These are phyloP conservation scores for Closterium sp. DNA, from an alignment of 139 green algal genomes.

Conservation along the genomic window DNA sequence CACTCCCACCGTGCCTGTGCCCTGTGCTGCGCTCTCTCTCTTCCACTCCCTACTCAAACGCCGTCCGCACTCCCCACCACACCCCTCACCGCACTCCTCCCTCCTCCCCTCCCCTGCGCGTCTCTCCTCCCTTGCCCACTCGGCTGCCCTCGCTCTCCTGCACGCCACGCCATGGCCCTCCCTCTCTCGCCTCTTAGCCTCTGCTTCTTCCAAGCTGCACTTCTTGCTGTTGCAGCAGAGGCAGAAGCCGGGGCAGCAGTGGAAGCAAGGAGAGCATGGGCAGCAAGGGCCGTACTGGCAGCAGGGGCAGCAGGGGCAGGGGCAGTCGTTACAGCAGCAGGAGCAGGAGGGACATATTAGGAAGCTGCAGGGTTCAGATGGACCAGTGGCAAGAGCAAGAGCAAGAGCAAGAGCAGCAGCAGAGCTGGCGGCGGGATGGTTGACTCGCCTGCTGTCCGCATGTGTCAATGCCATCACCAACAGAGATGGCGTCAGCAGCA, in stretches of 20 bases:
- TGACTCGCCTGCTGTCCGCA: background rate
- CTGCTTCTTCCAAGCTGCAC: background rate
- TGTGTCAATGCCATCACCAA: background rate
- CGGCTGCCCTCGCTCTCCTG: background rate
- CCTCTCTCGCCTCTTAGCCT: background rate
- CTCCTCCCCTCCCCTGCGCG: background rate
- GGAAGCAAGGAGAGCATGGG: too few species aligned
- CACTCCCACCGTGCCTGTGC: background rate
- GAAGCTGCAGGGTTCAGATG: background rate
- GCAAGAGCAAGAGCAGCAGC: background rate
- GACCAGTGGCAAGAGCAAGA: background rate
- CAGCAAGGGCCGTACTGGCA: too few species aligned
- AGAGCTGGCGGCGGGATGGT: background rate
- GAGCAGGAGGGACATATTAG: background rate
- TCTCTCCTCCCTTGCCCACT: background rate
- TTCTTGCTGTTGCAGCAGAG: background rate
- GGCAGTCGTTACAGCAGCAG: background rate
- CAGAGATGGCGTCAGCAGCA: background rate
- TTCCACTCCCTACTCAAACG: background rate
- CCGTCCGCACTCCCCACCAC: background rate
- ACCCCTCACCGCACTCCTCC: too few species aligned
- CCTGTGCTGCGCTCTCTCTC: background rate
- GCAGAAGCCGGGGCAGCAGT: background rate
- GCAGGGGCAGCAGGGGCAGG: background rate
- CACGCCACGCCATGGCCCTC: background rate